These are phyloP conservation scores for Hansenula sp. DNA, from an alignment of 1,139 yeast genomes.

Conservation along the genomic window DNA sequence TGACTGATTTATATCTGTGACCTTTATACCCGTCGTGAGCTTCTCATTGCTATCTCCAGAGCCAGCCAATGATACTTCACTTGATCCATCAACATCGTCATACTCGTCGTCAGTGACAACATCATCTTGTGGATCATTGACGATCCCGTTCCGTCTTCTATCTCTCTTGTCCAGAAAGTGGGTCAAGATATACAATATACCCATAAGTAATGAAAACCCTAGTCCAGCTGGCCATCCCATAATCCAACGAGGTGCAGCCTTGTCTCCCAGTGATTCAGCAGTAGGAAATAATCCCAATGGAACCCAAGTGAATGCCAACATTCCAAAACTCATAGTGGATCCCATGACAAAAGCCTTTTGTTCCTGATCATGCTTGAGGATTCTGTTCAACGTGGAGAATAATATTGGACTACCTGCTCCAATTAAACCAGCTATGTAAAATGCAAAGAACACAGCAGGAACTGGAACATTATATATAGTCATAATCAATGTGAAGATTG, in stretches of 20 bases:
- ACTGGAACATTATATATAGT: constrained; percentile 31
- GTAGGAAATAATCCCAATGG: constrained; percentile 16
- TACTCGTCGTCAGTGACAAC: constrained; percentile 1
- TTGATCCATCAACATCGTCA: not conserved
- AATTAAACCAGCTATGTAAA: constrained; percentile 34
- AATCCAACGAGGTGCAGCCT: constrained; percentile 45
- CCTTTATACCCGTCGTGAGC: no score
- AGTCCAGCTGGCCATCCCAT: constrained; percentile 33
- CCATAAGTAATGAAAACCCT: not conserved
- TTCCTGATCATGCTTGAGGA: constrained; percentile 4
- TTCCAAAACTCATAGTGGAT: constrained; percentile 7
- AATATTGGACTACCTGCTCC: constrained; percentile 4
- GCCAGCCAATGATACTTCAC: not conserved
- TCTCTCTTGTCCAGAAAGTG: not conserved
- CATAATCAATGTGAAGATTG: constrained; percentile 25
- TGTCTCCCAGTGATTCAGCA: constrained; percentile 45
- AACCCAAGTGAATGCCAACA: constrained; percentile 13
- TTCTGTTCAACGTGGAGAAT: constrained; percentile 2
- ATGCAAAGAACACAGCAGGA: constrained; percentile 11
- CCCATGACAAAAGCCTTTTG: constrained; percentile 7
- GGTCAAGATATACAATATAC: not conserved
- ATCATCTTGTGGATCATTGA: not conserved
- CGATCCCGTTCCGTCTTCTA: not conserved
- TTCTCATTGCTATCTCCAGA: no score
- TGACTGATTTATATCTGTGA: no score